Conservation (phyloP, 2,329 filamentous ascomycete genomes). For the Rutstroemia sp. region DNA sequence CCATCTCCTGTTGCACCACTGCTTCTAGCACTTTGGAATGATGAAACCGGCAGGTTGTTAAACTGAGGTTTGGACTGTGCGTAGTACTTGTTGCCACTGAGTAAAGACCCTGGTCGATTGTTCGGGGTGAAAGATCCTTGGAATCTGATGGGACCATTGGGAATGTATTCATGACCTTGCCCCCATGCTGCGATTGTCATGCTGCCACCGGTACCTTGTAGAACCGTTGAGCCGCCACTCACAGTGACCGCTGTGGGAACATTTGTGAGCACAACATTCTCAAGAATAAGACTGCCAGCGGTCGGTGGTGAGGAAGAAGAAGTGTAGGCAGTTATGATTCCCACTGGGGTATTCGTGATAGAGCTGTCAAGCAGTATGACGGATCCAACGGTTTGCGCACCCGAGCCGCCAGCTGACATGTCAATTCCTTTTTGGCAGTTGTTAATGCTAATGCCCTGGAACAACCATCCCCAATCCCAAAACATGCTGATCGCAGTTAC, state of each 20-base stretch:
- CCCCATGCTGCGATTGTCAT: constrained; percentile 62
- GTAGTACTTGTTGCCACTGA: constrained; percentile 40
- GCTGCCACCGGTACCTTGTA: constrained; percentile 60
- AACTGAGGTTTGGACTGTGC: constrained; percentile 49
- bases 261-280: constrained; percentile 74
- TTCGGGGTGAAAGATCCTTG: constrained; percentile 37
- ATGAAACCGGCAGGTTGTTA: constrained; percentile 30
- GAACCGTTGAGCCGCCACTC: constrained; percentile 42
- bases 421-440: constrained; percentile 47
- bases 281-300: constrained; percentile 72
- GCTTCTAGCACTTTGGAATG: constrained; percentile 38
- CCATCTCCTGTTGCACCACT: constrained; percentile 44
- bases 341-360: constrained; percentile 43
- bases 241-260: constrained; percentile 57
- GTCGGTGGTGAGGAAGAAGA: constrained; percentile 50
- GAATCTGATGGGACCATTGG: constrained; percentile 33
- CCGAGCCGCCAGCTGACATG: constrained; percentile 36
- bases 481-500: not conserved
- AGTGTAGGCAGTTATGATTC: constrained; percentile 40
- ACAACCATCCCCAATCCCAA: constrained; percentile 50
- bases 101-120: constrained; percentile 35
- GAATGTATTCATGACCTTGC: constrained; percentile 67
- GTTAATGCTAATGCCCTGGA: constrained; percentile 41
- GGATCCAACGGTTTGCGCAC: constrained; percentile 44
- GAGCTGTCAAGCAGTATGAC: constrained; percentile 48